A percentile compares a stretch with the other conserved stretches of the same genome.
Conservation (phyloP, 225 moss, liverwort and hornwort genomes). For the Pseudoscleropodium purum region DNA sequence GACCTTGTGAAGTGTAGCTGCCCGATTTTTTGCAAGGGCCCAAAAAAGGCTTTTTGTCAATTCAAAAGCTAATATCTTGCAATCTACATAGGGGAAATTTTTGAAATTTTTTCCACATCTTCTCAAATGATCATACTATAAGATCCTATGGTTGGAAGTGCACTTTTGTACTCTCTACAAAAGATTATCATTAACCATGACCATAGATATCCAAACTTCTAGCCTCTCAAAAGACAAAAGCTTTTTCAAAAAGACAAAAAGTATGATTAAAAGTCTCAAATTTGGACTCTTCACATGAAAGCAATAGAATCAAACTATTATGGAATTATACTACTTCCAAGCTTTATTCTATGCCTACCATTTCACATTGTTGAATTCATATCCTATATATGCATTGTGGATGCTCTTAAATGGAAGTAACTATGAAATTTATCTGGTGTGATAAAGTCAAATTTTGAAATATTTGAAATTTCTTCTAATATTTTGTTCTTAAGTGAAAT, state of each 20-base stretch:
- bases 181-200: background rate
- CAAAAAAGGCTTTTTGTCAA: no score
- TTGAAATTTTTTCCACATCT: no score
- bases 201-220: rapidly evolving
- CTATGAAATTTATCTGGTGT: background rate
- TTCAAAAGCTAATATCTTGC: no score
- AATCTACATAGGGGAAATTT: no score
- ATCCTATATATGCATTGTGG: rapidly evolving
- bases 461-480: background rate
- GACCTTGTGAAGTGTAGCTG: no score
- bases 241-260: rapidly evolving
- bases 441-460: no score
- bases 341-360: background rate
- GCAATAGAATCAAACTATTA: no score
- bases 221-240: rapidly evolving
- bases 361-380: rapidly evolving
- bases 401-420: background rate
- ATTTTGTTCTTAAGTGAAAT: background rate
- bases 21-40: no score
- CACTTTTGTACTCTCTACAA: no score
- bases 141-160: no score
- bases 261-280: background rate
- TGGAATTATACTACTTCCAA: rapidly evolving
- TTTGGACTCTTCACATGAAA: no score
- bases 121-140: no score